A percentile compares a stretch with the other conserved stretches of the same genome.
Conservation (phyloP, 257 asterid genomes). For the Eustoma russellianum region DNA sequence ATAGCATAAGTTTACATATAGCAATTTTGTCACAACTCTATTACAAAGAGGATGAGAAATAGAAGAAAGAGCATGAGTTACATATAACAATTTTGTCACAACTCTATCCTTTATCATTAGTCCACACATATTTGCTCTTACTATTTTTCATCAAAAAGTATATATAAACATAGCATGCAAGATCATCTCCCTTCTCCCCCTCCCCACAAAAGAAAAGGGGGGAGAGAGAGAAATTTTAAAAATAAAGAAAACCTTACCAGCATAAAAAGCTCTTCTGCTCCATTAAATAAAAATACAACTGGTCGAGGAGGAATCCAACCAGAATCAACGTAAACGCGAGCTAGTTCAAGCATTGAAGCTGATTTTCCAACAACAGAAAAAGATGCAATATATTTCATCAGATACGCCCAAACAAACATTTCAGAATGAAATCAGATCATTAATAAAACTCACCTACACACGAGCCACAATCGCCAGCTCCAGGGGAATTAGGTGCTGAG, state of each 20-base stretch:
- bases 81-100: neutral
- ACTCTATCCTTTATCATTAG: neutral
- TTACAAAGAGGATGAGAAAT: neutral
- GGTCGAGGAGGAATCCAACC: slow-evolving; percentile 94
- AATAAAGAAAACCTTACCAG: slow-evolving; percentile 91
- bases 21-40: neutral
- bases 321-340: slow-evolving; percentile 77
- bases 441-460: slow-evolving; percentile 72
- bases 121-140: neutral
- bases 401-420: slow-evolving; percentile 1
- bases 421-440: neutral
- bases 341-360: slow-evolving; percentile 93
- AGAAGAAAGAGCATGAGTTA: neutral
- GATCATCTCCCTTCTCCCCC: no score
- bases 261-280: slow-evolving; percentile 97
- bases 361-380: slow-evolving; percentile 15
- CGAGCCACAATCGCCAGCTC: slow-evolving; percentile 99
- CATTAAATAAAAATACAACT: slow-evolving; percentile 84
- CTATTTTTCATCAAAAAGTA: neutral
- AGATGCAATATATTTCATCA: slow-evolving; percentile 19
- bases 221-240: no score
- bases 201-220: no score
- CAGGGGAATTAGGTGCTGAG: slow-evolving; percentile 87
- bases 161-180: no score
- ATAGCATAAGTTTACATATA: neutral